These are phyloP conservation scores for Leccinellum luteum DNA, from an alignment of 768 basidiomycete genomes.

Conservation along the genomic window DNA sequence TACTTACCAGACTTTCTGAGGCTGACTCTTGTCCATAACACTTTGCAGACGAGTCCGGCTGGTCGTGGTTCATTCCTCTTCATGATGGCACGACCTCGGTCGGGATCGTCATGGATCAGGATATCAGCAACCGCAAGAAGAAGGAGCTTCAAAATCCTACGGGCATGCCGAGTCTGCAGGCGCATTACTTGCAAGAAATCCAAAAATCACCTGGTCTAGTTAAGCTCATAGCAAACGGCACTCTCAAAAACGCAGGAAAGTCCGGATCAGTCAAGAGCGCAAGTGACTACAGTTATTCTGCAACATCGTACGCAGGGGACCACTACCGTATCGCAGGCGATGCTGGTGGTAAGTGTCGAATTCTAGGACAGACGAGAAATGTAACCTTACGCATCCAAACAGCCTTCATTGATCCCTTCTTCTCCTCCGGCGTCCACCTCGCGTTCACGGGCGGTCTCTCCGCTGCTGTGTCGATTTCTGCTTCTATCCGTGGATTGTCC, in stretches of 20 bases:
- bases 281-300: background rate
- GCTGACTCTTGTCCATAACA: background rate
- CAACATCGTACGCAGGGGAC: background rate
- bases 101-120: too few relatives aligned
- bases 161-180: background rate
- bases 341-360: too few relatives aligned
- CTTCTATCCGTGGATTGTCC: too few relatives aligned
- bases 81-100: background rate
- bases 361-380: too few relatives aligned
- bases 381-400: too few relatives aligned
- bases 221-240: background rate
- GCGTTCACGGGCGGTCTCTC: too few relatives aligned
- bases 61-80: background rate
- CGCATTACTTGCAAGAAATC: background rate
- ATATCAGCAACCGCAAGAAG: background rate
- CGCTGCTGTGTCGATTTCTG: too few relatives aligned
- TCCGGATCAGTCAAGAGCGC: background rate
- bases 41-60: background rate
- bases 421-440: too few relatives aligned
- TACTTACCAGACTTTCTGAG: background rate
- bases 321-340: background rate
- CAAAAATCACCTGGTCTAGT: background rate
- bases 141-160: background rate
- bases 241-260: background rate
- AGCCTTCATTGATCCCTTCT: too few relatives aligned